A percentile compares a stretch with the other conserved stretches of the same genome.
Conservation (phyloP, 495 filamentous ascomycete genomes). For the Neurospora sp. region DNA sequence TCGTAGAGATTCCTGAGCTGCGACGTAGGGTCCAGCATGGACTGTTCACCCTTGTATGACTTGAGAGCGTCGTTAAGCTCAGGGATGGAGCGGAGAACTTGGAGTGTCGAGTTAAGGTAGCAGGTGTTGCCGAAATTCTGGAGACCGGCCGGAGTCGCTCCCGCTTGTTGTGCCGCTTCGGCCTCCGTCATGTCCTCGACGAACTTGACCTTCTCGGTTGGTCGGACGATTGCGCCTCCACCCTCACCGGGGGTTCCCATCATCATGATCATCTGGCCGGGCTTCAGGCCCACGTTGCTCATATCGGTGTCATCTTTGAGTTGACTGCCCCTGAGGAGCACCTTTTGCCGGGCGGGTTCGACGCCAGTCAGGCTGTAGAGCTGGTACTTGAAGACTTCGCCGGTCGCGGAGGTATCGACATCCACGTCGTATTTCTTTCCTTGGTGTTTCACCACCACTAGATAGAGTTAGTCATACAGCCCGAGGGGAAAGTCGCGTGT, state of each 20-base stretch:
- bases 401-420: constrained; percentile 71
- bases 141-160: constrained; percentile 79
- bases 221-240: constrained; percentile 52
- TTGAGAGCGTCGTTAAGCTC: constrained; percentile 77
- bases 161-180: constrained; percentile 70
- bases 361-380: constrained; percentile 92
- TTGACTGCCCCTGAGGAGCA: constrained; percentile 85
- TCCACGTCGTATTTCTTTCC: constrained; percentile 93
- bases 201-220: constrained; percentile 78
- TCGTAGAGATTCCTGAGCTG: constrained; percentile 83
- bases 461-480: constrained; percentile 6
- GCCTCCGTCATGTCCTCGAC: constrained; percentile 97
- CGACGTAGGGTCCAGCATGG: constrained; percentile 62
- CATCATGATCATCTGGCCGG: constrained; percentile 88
- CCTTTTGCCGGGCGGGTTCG: constrained; percentile 92
- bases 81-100: constrained; percentile 78
- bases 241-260: constrained; percentile 77
- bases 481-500: neutral
- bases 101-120: constrained; percentile 94
- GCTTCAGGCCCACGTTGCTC: constrained; percentile 72
- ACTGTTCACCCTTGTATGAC: constrained; percentile 44
- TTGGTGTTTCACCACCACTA: constrained; percentile 89
- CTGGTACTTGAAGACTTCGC: constrained; percentile 91
- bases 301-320: constrained; percentile 92
- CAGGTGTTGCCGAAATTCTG: constrained; percentile 95